Conservation (phyloP, 2,329 filamentous ascomycete genomes). For the Trichoderma sp. region DNA sequence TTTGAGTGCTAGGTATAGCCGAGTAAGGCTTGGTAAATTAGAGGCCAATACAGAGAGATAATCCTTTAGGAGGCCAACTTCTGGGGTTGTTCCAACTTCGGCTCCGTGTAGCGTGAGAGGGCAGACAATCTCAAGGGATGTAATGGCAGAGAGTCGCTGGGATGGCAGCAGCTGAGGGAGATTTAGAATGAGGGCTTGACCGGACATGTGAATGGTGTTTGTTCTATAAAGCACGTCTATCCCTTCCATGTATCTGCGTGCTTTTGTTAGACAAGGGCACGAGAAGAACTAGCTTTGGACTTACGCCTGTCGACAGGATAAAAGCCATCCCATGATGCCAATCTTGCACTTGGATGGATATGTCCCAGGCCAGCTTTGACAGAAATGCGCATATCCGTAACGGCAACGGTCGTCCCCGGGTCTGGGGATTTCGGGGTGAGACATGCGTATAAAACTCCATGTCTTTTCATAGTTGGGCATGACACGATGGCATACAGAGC, state of each 20-base stretch:
- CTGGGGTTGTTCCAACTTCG: background rate
- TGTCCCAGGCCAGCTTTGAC: background rate
- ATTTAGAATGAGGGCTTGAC: background rate
- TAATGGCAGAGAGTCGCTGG: background rate
- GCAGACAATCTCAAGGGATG: background rate
- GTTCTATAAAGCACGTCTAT: background rate
- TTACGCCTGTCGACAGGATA: background rate
- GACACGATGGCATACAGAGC: background rate
- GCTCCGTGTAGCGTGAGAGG: background rate
- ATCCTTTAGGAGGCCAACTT: background rate
- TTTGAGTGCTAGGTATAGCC: background rate
- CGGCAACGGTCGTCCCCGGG: background rate
- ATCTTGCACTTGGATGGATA: background rate
- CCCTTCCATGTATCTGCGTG: background rate
- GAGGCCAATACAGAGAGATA: background rate
- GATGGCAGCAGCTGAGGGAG: background rate
- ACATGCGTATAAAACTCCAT: background rate
- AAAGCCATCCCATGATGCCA: background rate
- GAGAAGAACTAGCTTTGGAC: rapidly evolving
- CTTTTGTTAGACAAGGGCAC: background rate
- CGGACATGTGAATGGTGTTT: background rate
- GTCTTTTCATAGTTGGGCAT: background rate
- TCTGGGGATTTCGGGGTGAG: background rate
- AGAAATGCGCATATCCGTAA: background rate
- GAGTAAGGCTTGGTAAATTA: background rate